Percentiles rank a stretch among this genome's conserved stretches.
Conservation (phyloP, 2,329 filamentous ascomycete species). For the Cercospora sp. region DNA sequence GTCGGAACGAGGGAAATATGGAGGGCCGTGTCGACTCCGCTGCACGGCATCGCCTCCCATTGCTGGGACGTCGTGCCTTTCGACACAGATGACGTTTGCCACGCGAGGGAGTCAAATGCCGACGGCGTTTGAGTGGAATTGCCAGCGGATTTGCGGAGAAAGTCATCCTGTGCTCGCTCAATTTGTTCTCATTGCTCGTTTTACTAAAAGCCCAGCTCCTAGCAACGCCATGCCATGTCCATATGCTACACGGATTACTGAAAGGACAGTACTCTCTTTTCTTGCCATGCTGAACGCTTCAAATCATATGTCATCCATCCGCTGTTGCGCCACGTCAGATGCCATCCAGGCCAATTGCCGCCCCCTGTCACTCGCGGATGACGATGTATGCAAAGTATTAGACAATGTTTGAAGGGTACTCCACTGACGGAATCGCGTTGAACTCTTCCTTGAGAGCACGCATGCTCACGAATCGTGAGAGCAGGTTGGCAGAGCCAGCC, state of each 20-base stretch:
- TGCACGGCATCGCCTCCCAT: constrained; percentile 11
- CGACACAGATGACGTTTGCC: constrained; percentile 7
- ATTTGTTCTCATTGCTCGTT: neutral
- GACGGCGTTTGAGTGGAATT: neutral
- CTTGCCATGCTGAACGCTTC: neutral
- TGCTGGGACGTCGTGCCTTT: neutral
- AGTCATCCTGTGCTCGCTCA: neutral
- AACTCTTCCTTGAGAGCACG: constrained; percentile 60
- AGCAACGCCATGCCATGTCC: neutral
- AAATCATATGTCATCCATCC: neutral
- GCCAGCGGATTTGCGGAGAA: neutral
- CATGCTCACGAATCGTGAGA: constrained; percentile 58
- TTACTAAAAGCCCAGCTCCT: neutral
- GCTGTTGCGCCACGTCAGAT: neutral
- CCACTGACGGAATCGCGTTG: constrained; percentile 49
- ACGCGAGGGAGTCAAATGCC: constrained; percentile 12
- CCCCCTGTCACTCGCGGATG: neutral
- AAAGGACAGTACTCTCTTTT: neutral
- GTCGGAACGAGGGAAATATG: constrained; percentile 2
- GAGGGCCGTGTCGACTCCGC: neutral
- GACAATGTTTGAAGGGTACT: constrained; percentile 54
- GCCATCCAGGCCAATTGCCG: neutral
- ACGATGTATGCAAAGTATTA: neutral
- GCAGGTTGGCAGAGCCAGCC: constrained; percentile 55
- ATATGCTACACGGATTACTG: neutral